Conservation (phyloP, 1,139 yeast species). For the Magnusiomyces suaveolens region DNA sequence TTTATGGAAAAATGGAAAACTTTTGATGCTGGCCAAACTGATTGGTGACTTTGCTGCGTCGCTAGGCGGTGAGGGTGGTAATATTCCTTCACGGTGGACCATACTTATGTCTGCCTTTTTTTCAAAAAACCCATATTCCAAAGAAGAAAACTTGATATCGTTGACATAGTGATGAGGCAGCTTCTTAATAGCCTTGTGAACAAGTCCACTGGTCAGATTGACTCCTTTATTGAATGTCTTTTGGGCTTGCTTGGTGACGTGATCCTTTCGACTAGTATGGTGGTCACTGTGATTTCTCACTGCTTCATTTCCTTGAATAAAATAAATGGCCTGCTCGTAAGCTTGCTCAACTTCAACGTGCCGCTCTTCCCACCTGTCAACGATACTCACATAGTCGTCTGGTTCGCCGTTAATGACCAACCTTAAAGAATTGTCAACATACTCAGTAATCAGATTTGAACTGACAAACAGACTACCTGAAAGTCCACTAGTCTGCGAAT, state of each 20-base stretch:
- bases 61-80: not conserved
- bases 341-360: constrained; percentile 25
- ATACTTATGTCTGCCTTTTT: constrained; percentile 12
- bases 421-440: not conserved
- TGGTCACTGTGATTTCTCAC: constrained; percentile 23
- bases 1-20: constrained; percentile 1
- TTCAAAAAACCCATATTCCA: constrained; percentile 13
- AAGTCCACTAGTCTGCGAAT: constrained; percentile 25
- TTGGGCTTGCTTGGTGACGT: constrained; percentile 19
- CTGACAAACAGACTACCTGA: constrained; percentile 5
- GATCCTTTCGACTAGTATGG: constrained; percentile 5
- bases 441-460: not conserved
- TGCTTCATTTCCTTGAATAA: constrained; percentile 25
- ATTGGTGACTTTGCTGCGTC: not conserved
- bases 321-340: constrained; percentile 25
- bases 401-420: constrained; percentile 7
- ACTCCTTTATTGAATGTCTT: constrained; percentile 17
- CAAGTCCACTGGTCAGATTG: constrained; percentile 16
- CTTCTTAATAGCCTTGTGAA: constrained; percentile 10
- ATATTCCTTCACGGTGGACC: not conserved
- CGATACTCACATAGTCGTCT: constrained; percentile 17
- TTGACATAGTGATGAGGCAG: constrained; percentile 4
- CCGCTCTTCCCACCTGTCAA: constrained; percentile 27
- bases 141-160: constrained; percentile 13
- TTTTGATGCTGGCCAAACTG: not conserved